Base-by-base conservation (phyloP, 495 filamentous ascomycete species). In the Aspergillus biplanus region DNA sequence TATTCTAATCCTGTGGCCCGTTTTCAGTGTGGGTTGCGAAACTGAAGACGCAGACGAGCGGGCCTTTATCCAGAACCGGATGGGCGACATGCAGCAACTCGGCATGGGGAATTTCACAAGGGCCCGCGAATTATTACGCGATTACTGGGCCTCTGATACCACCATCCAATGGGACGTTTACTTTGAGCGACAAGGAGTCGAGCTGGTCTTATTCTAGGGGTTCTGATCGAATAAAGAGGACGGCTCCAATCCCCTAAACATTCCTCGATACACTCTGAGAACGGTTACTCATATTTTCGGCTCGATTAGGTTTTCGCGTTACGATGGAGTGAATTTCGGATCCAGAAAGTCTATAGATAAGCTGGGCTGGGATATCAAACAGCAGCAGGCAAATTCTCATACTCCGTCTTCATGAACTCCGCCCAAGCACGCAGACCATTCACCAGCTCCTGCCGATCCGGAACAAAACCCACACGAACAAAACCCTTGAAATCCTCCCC, bases 381-480 rank as follows among this genome's bases (percentile, higher is more conserved):
- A 21, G 46, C 46, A 49, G 15, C 6, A 21, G 46, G 46, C 46
- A 49, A 18, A 18, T 8, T 18, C 46, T 49, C 46, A 16, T 49
- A 49, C 13, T 49, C 46, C 15, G 46, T 0, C 18, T 1, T 15
- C 46, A 49, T 49, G 7, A 49, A 49, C 46, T 8, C 46, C 46
- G 13, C 18, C 46, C 12, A 49, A 15, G 46, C 46, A 3, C 18
- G 46, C 5, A 49, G 46, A 16, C 46, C 46, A 16, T 49, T 16
- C 18, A 49, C 15, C 13, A 49, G 15, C 3, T 8, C 18, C 1
- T 49, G 46, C 5, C 7, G 46, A 16, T 49, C 46, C 15, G 46
- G 46, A 16, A 86, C 90, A 73, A 87, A 96, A 4, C 92, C 92
- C 62, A 97, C 82, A 47, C 93, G 78, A 4, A 96, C 89, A 74